Evolutionary conservation across 139 green algal genomes (phyloP).

Genomic region (Tetradesmus lagerheimii): DNA sequence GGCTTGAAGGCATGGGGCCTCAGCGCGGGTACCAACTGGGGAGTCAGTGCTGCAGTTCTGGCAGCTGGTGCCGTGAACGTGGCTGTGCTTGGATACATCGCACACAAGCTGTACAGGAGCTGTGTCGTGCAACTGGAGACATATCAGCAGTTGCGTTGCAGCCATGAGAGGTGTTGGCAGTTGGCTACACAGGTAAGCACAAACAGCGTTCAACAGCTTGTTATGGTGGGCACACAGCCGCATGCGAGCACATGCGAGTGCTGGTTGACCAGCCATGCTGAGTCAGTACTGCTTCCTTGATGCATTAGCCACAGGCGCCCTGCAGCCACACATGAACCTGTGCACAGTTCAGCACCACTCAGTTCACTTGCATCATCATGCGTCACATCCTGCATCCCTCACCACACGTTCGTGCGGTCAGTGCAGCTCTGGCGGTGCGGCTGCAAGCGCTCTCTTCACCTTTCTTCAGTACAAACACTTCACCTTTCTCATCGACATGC

Average conservation of each 20-base stretch:
- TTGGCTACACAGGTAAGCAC: constrained; percentile 29
- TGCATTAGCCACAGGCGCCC: background rate
- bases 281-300: background rate
- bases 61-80: constrained; percentile 12
- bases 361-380: background rate
- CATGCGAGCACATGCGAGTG: background rate
- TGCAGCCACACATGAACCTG: background rate
- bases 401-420: background rate
- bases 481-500: too few species aligned
- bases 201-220: background rate
- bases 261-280: background rate
- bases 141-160: background rate
- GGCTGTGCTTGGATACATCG: constrained; percentile 12
- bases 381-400: background rate
- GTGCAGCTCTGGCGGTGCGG: background rate
- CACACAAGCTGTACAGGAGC: background rate
- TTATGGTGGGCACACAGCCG: background rate
- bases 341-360: background rate
- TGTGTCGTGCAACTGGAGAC: background rate
- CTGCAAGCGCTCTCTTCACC: too few species aligned
- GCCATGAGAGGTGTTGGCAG: background rate
- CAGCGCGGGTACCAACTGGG: background rate
- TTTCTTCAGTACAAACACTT: too few species aligned
- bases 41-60: background rate
- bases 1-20: background rate